Percentiles rank a stretch among this genome's conserved stretches.
Conservation (phyloP, 768 basidiomycete species). For the Porpolomopsis calyptriformis region DNA sequence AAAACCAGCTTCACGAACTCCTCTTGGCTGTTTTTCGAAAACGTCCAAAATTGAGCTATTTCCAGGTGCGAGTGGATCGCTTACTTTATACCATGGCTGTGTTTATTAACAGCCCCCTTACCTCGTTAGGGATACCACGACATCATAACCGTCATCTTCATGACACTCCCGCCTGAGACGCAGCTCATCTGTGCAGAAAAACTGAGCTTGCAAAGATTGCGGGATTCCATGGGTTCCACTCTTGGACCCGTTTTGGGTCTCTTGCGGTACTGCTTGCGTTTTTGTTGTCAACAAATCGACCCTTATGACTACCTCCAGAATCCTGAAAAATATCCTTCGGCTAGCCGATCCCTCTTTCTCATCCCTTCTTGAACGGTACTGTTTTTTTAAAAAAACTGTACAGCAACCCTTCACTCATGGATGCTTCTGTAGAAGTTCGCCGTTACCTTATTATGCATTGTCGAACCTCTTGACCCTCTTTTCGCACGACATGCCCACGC, state of each 20-base stretch:
- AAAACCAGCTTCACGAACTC: constrained; percentile 57
- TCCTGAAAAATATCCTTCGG: constrained; percentile 63
- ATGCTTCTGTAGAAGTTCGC: constrained; percentile 41
- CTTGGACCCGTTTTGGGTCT: constrained; percentile 80
- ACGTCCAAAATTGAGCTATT: constrained; percentile 68
- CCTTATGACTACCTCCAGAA: constrained; percentile 27
- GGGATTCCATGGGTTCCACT: constrained; percentile 82
- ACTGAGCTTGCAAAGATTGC: constrained; percentile 62
- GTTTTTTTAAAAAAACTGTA: no score
- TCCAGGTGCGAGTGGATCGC: constrained; percentile 46
- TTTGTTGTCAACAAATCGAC: not conserved
- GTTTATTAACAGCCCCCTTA: not conserved
- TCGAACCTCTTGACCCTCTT: constrained; percentile 87
- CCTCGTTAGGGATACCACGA: constrained; percentile 89
- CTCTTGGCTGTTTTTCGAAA: constrained; percentile 67
- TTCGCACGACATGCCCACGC: constrained; percentile 83
- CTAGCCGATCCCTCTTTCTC: constrained; percentile 64
- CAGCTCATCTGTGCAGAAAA: constrained; percentile 56
- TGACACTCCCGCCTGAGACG: constrained; percentile 56
- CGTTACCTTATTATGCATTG: constrained; percentile 81
- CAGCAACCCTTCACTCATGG: constrained; percentile 5
- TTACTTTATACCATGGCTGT: not conserved
- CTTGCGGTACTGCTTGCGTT: constrained; percentile 38
- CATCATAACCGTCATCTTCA: constrained; percentile 73
- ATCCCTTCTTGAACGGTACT: constrained; percentile 52